Evolutionary conservation across 1,284 basidiomycete genomes (phyloP).

Genomic region (Trichosporon ovoides): DNA sequence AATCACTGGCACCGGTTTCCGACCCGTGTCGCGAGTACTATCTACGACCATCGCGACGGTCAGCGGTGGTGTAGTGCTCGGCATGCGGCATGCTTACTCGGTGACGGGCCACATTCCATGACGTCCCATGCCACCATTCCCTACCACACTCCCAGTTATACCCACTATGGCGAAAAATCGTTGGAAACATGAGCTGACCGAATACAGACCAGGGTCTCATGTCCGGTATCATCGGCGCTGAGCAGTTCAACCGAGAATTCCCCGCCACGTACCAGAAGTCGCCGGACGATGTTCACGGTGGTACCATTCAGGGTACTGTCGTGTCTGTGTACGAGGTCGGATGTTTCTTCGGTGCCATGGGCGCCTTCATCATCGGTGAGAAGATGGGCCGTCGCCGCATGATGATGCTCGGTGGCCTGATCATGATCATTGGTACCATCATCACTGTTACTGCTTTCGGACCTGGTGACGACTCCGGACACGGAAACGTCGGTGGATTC

Average conservation of each 20-base stretch:
- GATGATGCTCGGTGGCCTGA: slow-evolving; percentile 45
- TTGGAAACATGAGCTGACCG: slow-evolving; percentile 1
- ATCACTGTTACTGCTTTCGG: slow-evolving; percentile 52
- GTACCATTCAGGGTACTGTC: slow-evolving; percentile 49
- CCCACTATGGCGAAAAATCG: too few relatives aligned
- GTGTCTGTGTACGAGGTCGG: slow-evolving; percentile 48
- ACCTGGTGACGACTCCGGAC: slow-evolving; percentile 30
- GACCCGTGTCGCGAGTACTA: too few relatives aligned
- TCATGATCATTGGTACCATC: slow-evolving; percentile 52
- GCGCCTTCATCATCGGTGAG: slow-evolving; percentile 43
- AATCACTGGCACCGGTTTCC: too few relatives aligned
- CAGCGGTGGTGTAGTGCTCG: too few relatives aligned
- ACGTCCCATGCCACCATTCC: too few relatives aligned
- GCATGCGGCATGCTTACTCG: too few relatives aligned
- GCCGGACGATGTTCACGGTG: slow-evolving; percentile 43
- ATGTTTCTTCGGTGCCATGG: slow-evolving; percentile 31
- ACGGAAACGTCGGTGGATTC: slow-evolving; percentile 45
- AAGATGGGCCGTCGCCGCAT: slow-evolving; percentile 45
- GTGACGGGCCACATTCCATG: too few relatives aligned
- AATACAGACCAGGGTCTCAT: slow-evolving; percentile 25
- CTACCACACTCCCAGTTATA: too few relatives aligned
- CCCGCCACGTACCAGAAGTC: slow-evolving; percentile 34
- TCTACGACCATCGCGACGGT: too few relatives aligned
- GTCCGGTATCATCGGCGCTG: slow-evolving; percentile 47
- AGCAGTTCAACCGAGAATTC: slow-evolving; percentile 49